Conservation (phyloP, 139 green algal genomes). For the Ettlia oleoabundans region DNA sequence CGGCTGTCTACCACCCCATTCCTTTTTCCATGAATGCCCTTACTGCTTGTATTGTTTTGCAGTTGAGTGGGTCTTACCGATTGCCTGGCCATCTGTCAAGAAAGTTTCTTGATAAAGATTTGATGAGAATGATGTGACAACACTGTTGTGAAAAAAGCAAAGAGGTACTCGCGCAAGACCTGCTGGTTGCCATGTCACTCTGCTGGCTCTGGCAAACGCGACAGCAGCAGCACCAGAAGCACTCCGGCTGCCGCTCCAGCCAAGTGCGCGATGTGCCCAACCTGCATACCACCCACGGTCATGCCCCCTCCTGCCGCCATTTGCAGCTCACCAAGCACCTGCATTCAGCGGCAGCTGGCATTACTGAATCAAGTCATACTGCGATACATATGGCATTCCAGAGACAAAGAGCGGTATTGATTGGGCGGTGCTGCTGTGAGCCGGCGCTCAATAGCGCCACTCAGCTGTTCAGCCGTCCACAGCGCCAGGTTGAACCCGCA, state of each 20-base stretch:
- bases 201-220: slow-evolving; percentile 32
- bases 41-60: no score
- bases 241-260: slow-evolving; percentile 55
- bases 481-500: not conserved
- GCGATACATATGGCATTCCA: no score
- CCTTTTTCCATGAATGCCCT: no score
- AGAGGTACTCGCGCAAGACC: not conserved
- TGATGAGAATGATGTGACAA: no score
- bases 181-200: not conserved
- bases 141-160: not conserved
- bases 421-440: no score
- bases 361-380: not conserved
- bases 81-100: no score
- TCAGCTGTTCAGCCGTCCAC: not conserved
- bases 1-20: no score
- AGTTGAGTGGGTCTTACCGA: no score
- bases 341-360: not conserved
- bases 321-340: slow-evolving; percentile 49
- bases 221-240: slow-evolving; percentile 54
- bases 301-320: slow-evolving; percentile 37
- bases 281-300: slow-evolving; percentile 36
- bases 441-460: not conserved
- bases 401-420: no score
- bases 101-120: no score
- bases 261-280: slow-evolving; percentile 68